Base-by-base conservation (phyloP, 2,329 filamentous ascomycete species). In the Exophiala lecanii-corni region DNA sequence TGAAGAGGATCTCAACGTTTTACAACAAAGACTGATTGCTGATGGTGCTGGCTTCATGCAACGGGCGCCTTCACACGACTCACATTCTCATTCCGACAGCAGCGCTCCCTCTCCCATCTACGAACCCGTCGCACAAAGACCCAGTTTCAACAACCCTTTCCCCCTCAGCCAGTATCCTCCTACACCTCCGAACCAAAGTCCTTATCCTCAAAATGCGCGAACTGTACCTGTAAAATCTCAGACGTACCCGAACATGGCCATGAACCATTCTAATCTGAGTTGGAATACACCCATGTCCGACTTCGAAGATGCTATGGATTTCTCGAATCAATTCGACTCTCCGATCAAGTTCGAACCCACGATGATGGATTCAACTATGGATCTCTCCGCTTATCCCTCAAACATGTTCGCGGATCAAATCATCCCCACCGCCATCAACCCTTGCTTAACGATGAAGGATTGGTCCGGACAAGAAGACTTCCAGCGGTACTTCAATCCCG, bases 61-160 rank as follows among this genome's bases (percentile, higher is more conserved):
- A 45, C 68, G 74, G 41, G 68, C 74, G 55, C 70, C 69, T 34
- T 80, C 76, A 1, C 66, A 75, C 42, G 77, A 78, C 54, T 76
- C 73, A 30, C 73, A 76, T 38, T 79, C 77, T 4, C 73, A 76
- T 37, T 79, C 77, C 4, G 75, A 79, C 19, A 72, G 72, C 51
- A 50, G 48, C 25, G 71, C 71, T 33, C 71, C 74, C 39, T 70
- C 66, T 4, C 66, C 68, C 18, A 49, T 61, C 21, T 51, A 59
- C 21, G 53, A 55, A 12, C 47, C 47, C 10, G 42, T 49, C 13
- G 48, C 42, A 5, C 48, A 50, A 13, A 36, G 47, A 30, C 50
- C 50, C 7, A 40, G 39, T 18, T 53, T 55, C 39, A 35, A 38
- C 15, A 50, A 46, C 19, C 47, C 49, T 2, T 55, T 53, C 36